A percentile compares a stretch with the other conserved stretches of the same genome.
These are phyloP conservation scores for Reutealis trisperma DNA, from an alignment of 345 rosid species.

Conservation along the genomic window DNA sequence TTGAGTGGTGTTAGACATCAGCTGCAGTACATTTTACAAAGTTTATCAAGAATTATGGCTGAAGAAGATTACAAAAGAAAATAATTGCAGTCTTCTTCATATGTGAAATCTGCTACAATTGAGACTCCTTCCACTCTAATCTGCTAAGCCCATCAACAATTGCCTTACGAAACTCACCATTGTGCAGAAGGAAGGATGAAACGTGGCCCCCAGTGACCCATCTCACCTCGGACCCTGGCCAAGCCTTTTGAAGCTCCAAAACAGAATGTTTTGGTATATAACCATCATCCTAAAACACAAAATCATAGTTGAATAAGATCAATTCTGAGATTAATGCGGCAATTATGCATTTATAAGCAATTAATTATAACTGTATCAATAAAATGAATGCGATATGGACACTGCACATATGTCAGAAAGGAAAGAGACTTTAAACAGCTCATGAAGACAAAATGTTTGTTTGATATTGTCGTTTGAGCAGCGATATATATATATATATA, in stretches of 20 bases:
- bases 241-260: slow-evolving; percentile 92
- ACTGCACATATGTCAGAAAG: background rate
- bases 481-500: too few species aligned
- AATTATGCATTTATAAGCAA: background rate
- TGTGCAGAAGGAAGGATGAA: slow-evolving; percentile 82
- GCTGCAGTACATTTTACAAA: slow-evolving; percentile 26
- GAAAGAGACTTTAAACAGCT: background rate
- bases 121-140: slow-evolving; percentile 77
- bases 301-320: background rate
- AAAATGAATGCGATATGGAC: background rate
- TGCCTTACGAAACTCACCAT: slow-evolving; percentile 78
- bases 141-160: slow-evolving; percentile 76
- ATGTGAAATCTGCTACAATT: slow-evolving; percentile 37
- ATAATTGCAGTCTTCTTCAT: slow-evolving; percentile 2
- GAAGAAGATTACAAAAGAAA: slow-evolving; percentile 15
- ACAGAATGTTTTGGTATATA: slow-evolving; percentile 96
- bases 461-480: too few species aligned
- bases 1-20: slow-evolving; percentile 20
- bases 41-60: slow-evolving; percentile 1
- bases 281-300: slow-evolving; percentile 76
- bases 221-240: slow-evolving; percentile 99
- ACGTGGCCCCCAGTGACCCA: slow-evolving; percentile 99
- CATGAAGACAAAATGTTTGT: too few species aligned
- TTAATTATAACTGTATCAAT: background rate
- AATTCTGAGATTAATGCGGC: background rate